Base-by-base conservation (phyloP, 768 basidiomycete species). In the Tulasnella sp. region DNA sequence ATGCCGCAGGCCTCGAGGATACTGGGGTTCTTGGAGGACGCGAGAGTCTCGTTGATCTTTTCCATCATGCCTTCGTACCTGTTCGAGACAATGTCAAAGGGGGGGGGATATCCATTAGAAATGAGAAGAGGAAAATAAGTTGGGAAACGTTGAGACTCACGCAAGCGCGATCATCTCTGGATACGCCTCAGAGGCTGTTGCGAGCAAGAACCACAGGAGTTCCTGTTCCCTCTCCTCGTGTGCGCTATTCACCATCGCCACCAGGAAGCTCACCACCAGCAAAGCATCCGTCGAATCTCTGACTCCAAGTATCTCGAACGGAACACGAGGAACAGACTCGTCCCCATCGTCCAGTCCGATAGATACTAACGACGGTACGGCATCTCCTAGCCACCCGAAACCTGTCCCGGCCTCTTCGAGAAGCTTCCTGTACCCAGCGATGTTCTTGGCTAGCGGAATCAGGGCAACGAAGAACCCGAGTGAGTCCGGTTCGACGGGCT, bases 401-500 rank as follows among this genome's bases (percentile, higher is more conserved):
- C 80, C 79, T 34, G 83, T 73, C 30, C 77, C 74, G 49, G 82
- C 82, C 34, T 86, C 83, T 53, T 75, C 75, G 53, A 92, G 72
- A 27, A 94, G 74, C 31, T 71, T 72, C 59, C 78, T 75, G 65
- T 84, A 85, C 9, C 79, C 71, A 25, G 72, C 73, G 15, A 73
- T 70, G 3, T 78, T 80, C 3, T 82, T 79, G 25, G 84, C 83
- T 38, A 81, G 74, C 2, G 89, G 83, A 1, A 93, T 70, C 19
- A 90, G 73, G 11, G 87, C 85, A 38, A 93, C 69, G 71, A 91
- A 87, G 69, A 88, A 90, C 9, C 85, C 86, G 19, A 89, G 70
- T 1, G 79, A 79, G 53, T 89, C 83, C 0, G 75, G 71, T 49
- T 73, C 73, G 24, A 85, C 71, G n/a, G 73, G 70, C 5, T 50